Percentiles rank a stretch among this genome's conserved stretches.
Conservation (phyloP, 768 basidiomycete genomes). For the Mycena sanguinolenta region DNA sequence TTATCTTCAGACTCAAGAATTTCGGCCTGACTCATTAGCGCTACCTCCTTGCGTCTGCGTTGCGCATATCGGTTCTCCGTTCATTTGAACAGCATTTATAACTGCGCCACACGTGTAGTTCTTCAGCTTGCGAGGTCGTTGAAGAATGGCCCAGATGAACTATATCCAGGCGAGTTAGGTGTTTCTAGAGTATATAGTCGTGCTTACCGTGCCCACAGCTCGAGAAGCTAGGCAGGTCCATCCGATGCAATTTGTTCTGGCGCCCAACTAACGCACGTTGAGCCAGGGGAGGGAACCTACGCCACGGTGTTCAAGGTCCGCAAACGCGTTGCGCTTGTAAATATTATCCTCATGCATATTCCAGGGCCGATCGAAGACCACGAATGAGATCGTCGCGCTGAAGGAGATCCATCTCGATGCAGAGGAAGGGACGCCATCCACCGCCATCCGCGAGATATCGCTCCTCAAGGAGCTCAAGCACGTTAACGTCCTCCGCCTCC, state of each 20-base stretch:
- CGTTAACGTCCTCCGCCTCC: constrained; percentile 96
- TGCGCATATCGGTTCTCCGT: not conserved
- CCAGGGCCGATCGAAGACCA: constrained; percentile 94
- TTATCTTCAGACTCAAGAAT: no score
- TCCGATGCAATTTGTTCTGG: not conserved
- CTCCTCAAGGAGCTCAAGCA: constrained; percentile 99
- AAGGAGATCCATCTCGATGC: constrained; percentile 99
- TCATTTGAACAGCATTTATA: not conserved
- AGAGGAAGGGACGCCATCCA: constrained; percentile 98
- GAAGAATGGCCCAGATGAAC: constrained; percentile 54
- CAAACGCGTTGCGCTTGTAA: not conserved
- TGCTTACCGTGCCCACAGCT: constrained; percentile 59
- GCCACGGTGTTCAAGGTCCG: constrained; percentile 95
- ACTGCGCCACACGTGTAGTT: not conserved
- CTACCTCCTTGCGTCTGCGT: not conserved
- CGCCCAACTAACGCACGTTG: not conserved
- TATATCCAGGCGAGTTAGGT: constrained; percentile 65
- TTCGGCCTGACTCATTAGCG: not conserved
- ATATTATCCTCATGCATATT: not conserved
- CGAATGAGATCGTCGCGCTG: constrained; percentile 96
- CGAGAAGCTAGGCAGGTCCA: constrained; percentile 83
- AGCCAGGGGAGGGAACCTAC: constrained; percentile 91
- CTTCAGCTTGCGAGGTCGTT: not conserved
- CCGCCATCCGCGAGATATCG: constrained; percentile 98
- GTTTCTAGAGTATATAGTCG: not conserved